These are phyloP conservation scores for Pleurotus cornucopiae DNA, from an alignment of 768 basidiomycete species.

Conservation along the genomic window DNA sequence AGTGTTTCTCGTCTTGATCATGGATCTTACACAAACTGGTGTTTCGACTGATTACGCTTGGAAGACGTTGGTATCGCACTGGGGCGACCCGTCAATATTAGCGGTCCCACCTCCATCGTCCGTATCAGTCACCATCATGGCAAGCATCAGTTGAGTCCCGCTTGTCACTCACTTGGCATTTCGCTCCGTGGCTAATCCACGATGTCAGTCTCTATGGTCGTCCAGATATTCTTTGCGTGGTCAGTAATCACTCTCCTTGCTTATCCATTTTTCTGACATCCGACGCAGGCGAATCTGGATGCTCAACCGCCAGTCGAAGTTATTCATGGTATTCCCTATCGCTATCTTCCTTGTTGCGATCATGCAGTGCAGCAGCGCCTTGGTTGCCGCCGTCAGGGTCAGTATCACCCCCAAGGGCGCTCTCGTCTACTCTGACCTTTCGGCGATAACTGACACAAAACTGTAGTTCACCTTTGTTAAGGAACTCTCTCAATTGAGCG, in stretches of 20 bases:
- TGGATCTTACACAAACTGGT: slow-evolving; percentile 17
- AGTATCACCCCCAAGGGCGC: neutral
- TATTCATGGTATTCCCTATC: slow-evolving; percentile 3
- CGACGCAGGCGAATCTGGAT: neutral
- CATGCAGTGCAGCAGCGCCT: neutral
- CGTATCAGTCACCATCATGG: slow-evolving; percentile 12
- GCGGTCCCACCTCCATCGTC: slow-evolving; percentile 12
- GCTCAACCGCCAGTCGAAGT: slow-evolving; percentile 2
- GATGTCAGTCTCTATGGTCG: slow-evolving; percentile 12
- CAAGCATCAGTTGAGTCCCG: slow-evolving; percentile 10
- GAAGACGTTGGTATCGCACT: slow-evolving; percentile 15
- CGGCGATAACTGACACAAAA: too few species aligned
- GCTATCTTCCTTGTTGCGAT: neutral
- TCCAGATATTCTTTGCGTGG: slow-evolving; percentile 20
- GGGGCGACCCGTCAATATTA: slow-evolving; percentile 15
- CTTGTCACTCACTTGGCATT: neutral
- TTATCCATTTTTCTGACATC: too few species aligned
- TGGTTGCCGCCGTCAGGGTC: neutral
- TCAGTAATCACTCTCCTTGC: neutral
- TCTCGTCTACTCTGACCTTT: too few species aligned
- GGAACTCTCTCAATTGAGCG: neutral
- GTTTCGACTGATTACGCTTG: slow-evolving; percentile 16
- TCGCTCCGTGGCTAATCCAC: too few species aligned
- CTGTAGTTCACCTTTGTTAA: neutral
- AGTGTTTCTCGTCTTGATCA: slow-evolving; percentile 11